Conservation (phyloP, 306 rosid species). For the Gillenia trifoliata region DNA sequence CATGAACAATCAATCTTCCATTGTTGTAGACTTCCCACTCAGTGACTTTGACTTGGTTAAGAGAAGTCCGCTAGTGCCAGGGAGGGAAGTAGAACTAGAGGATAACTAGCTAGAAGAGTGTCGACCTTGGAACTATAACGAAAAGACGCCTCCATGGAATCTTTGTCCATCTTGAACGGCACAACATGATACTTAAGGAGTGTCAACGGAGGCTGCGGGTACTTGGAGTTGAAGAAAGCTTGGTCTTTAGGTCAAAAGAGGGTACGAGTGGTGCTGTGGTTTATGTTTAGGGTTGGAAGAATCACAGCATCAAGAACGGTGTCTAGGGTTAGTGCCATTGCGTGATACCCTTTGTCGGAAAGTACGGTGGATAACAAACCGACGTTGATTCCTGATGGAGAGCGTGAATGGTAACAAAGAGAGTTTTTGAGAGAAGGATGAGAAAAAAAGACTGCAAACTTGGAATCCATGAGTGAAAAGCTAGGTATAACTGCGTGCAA, state of each 20-base stretch:
- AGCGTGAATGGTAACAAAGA: background rate
- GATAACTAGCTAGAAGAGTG: background rate
- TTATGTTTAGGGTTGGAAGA: background rate
- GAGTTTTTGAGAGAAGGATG: background rate
- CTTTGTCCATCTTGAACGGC: background rate
- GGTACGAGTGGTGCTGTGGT: background rate
- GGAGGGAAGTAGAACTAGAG: background rate
- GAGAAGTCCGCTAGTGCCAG: background rate
- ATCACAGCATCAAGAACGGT: background rate
- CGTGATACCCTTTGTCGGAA: background rate
- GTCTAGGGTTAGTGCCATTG: background rate
- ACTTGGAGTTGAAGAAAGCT: background rate
- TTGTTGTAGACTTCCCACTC: conserved; percentile 4
- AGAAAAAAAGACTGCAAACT: background rate
- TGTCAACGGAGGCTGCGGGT: background rate
- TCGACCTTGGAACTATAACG: conserved; percentile 1
- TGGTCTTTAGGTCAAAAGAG: background rate
- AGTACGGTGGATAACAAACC: background rate
- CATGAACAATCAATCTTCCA: background rate
- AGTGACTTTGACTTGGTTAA: no score
- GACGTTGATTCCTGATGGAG: no score
- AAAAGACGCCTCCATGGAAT: background rate
- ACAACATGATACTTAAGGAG: conserved; percentile 1
- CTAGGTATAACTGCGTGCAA: no score
- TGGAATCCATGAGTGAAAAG: conserved; percentile 2